Conservation (phyloP, 2,329 filamentous ascomycete genomes). For the Phyllosticta citribraziliensis region DNA sequence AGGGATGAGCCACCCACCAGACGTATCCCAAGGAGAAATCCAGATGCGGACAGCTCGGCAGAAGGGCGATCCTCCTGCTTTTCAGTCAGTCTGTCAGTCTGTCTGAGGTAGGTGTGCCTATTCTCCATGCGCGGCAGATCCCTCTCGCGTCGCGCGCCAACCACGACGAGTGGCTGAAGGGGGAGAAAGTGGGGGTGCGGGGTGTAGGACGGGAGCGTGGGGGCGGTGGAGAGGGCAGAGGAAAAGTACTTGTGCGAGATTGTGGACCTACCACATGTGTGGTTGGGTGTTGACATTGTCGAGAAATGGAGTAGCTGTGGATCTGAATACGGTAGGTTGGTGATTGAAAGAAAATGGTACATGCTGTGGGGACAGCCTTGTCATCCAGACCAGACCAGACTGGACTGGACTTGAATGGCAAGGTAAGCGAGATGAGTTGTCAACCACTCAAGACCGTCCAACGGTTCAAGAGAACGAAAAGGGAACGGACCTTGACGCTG, state of each 20-base stretch:
- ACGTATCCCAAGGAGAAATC: too few relatives aligned
- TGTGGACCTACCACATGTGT: too few relatives aligned
- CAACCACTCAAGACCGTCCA: neutral
- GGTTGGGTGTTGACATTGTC: too few relatives aligned
- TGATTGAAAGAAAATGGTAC: neutral
- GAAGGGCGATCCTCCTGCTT: too few relatives aligned
- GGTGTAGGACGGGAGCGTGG: neutral
- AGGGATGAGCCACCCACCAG: too few relatives aligned
- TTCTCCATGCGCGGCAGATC: too few relatives aligned
- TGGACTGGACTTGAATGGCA: neutral
- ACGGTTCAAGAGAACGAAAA: neutral
- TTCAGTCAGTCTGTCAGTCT: too few relatives aligned
- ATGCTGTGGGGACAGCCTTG: neutral
- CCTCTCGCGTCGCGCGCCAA: too few relatives aligned
- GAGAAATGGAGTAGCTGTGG: neutral
- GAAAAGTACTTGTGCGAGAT: neutral
- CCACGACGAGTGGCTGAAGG: neutral
- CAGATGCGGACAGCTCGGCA: too few relatives aligned
- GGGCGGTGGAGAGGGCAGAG: neutral
- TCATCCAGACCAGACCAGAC: neutral
- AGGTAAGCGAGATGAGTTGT: too few relatives aligned
- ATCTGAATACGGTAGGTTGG: neutral
- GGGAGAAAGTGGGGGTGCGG: neutral
- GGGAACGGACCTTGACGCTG: neutral
- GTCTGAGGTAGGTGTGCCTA: too few relatives aligned